Percentiles rank a stretch among this genome's conserved stretches.
These are phyloP conservation scores for Phymatotrichopsis omnivora DNA, from an alignment of 2,329 filamentous ascomycete species.

Conservation along the genomic window DNA sequence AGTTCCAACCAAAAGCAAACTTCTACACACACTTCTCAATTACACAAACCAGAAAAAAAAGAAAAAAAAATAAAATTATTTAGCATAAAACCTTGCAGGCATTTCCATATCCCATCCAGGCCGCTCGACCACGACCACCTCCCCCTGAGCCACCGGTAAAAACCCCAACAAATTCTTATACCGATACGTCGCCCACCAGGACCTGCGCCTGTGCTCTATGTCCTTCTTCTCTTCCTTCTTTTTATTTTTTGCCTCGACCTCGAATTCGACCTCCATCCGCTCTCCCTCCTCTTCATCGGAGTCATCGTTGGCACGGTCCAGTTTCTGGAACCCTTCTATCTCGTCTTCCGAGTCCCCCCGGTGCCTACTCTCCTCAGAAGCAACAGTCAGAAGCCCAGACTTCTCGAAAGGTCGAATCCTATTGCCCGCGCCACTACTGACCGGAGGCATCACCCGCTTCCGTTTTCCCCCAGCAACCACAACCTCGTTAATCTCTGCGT, in stretches of 20 bases:
- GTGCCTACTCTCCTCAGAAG: neutral
- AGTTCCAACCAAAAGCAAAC: too few relatives aligned
- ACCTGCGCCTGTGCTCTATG: constrained; percentile 28
- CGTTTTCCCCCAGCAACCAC: constrained; percentile 7
- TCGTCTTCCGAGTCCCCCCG: constrained; percentile 34
- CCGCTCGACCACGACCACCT: constrained; percentile 68
- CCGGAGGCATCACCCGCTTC: constrained; percentile 6
- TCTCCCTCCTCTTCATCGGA: constrained; percentile 24
- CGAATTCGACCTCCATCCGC: constrained; percentile 9
- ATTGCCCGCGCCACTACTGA: constrained; percentile 14
- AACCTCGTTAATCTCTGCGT: neutral
- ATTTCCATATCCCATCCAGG: constrained; percentile 74
- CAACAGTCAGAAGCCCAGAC: constrained; percentile 9
- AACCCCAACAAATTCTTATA: constrained; percentile 87
- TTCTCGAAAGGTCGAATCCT: constrained; percentile 18
- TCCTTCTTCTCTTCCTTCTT: constrained; percentile 6
- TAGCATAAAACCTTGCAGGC: constrained; percentile 57
- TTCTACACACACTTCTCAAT: too few relatives aligned
- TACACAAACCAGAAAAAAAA: too few relatives aligned
- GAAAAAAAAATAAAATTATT: too few relatives aligned
- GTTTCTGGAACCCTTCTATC: constrained; percentile 31
- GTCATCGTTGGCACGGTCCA: constrained; percentile 17
- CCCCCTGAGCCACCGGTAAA: constrained; percentile 42
- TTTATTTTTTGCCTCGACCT: constrained; percentile 11
- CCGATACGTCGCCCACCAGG: constrained; percentile 76